Base-by-base conservation (phyloP, 1,139 yeast genomes). In the Debaryomycetaceae sp. region DNA sequence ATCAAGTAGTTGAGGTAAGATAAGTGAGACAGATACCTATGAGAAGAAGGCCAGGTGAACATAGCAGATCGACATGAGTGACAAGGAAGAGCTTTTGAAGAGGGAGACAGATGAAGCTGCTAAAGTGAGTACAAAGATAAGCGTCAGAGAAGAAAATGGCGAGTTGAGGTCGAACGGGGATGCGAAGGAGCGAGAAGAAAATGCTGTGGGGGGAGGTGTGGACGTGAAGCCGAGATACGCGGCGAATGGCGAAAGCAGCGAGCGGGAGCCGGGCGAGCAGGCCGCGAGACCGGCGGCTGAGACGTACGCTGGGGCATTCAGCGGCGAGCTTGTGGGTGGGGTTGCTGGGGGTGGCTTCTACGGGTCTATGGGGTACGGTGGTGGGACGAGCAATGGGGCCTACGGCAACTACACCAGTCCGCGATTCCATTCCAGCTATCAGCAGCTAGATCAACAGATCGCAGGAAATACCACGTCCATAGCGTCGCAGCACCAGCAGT, bases 391-490 rank as follows among this genome's bases (percentile, higher is more conserved):
- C 11, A 23, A 34, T 24, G 17, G 33, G 17, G 37, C 29, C 6
- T 29, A 24, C n/a, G 34, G 34, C 27, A 39, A 39, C 33, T 39
- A 39, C 22, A 23, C 34, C 6, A 39, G 35, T 34, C 22, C 37
- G 9, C 42, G 42, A 6, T 24, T 39, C 17, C 42, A 34, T 8
- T 14, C 37, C n/a, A 36, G 22, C 9, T 39, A 34, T 23, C 23
- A 8, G 17, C 42, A 24, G 24, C 14, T 39, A 13, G 39, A 40
- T 7, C 42, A 40, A 20, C 42, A 36, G 24, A 29, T 27, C 8
- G 24, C 42, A 3, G 14, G 24, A 17, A 17, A n/a, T 20, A 5
- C 39, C 9, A 8, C 39, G n/a, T 23, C 27, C 9, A 7, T 13
- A 34, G 36, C 22, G 22, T 13, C 36, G 8, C 36, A 34, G 13